Conservation (phyloP, 768 basidiomycete species). For the Xerocomellus intermedius region DNA sequence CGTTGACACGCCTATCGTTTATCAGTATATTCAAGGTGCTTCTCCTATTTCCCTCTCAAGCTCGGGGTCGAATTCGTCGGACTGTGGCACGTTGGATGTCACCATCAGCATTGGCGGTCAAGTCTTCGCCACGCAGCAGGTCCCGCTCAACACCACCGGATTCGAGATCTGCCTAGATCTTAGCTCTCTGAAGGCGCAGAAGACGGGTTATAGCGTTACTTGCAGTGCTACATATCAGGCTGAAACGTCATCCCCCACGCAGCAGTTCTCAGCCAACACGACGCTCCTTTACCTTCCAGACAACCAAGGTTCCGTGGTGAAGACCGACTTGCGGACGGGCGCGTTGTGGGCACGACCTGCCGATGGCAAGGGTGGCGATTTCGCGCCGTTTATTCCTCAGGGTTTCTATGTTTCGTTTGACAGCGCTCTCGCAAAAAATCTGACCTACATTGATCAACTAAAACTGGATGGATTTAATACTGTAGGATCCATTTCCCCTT, state of each 20-base stretch:
- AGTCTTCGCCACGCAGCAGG: slow-evolving; percentile 22
- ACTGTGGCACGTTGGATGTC: slow-evolving; percentile 23
- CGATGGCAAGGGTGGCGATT: slow-evolving; percentile 16
- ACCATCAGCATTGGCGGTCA: slow-evolving; percentile 31
- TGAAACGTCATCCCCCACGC: not conserved
- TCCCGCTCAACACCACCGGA: slow-evolving; percentile 40
- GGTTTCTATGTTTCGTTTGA: slow-evolving; percentile 73
- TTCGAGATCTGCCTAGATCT: slow-evolving; percentile 36
- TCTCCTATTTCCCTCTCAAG: slow-evolving; percentile 28
- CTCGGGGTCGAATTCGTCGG: not conserved
- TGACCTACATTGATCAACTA: slow-evolving; percentile 52
- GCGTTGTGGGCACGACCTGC: slow-evolving; percentile 40
- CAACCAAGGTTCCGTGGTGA: slow-evolving; percentile 41
- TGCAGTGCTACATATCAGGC: slow-evolving; percentile 34
- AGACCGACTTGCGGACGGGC: slow-evolving; percentile 48
- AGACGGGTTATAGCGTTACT: slow-evolving; percentile 30
- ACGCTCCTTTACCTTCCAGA: slow-evolving; percentile 43
- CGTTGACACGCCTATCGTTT: slow-evolving; percentile 40
- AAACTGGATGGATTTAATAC: slow-evolving; percentile 50
- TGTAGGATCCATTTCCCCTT: slow-evolving; percentile 5
- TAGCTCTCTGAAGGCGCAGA: slow-evolving; percentile 27
- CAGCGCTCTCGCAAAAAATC: slow-evolving; percentile 50
- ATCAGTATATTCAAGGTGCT: slow-evolving; percentile 35
- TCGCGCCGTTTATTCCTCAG: slow-evolving; percentile 55
- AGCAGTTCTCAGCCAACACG: slow-evolving; percentile 32